Evolutionary conservation across 441 rosid species (phyloP).

Genomic region (Gossypium schwendimanii): DNA sequence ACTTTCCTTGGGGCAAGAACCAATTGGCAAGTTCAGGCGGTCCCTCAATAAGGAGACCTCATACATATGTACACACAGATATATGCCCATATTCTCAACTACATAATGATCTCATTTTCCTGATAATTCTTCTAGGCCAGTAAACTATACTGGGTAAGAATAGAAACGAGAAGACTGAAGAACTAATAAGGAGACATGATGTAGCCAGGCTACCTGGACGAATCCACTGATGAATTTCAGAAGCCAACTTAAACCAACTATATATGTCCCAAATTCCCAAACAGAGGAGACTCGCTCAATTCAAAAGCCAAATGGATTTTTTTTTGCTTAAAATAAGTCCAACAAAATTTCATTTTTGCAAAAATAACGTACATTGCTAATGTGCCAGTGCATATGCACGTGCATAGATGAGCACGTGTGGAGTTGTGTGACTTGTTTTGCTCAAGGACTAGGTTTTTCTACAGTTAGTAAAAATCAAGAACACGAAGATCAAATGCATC

Average conservation of each 20-base stretch:
- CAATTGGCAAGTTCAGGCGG: not conserved
- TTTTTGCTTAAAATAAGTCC: not conserved
- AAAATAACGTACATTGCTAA: not conserved
- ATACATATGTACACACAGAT: not conserved
- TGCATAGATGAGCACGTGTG: not conserved
- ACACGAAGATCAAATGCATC: not conserved
- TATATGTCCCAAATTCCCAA: not conserved
- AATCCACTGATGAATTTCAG: not conserved
- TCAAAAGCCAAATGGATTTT: not conserved
- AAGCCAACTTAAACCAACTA: not conserved
- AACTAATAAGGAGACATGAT: not conserved
- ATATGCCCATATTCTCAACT: not conserved
- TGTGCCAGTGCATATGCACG: not conserved
- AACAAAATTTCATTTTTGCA: not conserved
- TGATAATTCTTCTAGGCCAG: not conserved
- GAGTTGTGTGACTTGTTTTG: not conserved
- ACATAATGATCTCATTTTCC: not conserved
- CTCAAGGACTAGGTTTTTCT: not conserved
- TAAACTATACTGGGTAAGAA: not conserved
- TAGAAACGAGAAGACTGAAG: not conserved
- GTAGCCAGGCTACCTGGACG: not conserved
- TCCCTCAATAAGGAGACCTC: slow-evolving; percentile 1
- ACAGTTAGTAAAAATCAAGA: not conserved
- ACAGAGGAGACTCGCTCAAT: not conserved
- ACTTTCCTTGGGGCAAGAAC: not conserved